Evolutionary conservation across 768 basidiomycete genomes (phyloP), one percentile per base, ranked within the genome.

Genomic region (Xerocomus spinulosus): DNA sequence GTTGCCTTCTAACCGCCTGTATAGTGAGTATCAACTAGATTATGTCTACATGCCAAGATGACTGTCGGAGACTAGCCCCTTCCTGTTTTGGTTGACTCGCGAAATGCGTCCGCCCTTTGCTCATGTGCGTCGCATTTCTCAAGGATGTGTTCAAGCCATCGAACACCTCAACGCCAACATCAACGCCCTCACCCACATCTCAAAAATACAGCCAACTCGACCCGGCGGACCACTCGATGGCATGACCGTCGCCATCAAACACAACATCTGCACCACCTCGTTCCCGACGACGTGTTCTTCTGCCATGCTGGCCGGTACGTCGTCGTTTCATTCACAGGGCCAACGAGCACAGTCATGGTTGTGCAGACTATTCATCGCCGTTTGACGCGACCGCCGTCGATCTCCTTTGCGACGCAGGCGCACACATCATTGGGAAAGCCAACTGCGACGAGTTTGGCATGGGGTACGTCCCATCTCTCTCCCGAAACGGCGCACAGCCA

Each of bases 381-480:
- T 92, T 87, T 60, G 87, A 92, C 62, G 90, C 95, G 41, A 95
- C 92, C 1, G 87, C 87, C 6, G 88, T 96, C 0, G 50, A 68
- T 4, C 68, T 83, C 9, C 67, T 98, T 3, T 72, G 74, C 1
- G 52, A 70, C 1, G 58, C 58, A 0, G 92, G 92, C 0, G 92
- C 85, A 0, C 67, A 79, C 15, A 76, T 97, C 10, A 60, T 87
- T 2, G 95, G 92, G 1, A 96, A 96, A 69, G 85, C 93, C 1
- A 94, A 95, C 61, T 91, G 92, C 65, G 95, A 99, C 62, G 94
- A 98, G 68, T 98, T 98, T 67, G 95, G 95, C 1, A 98, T 98
- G 95, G 95, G 95, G 86, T 93, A 49, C 17, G 82, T 67, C 33
- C 26, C 9, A 4, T 26, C 46, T 18, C 47, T 28, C 6, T 28